Conservation (phyloP, 768 basidiomycete genomes). For the Panellus pusillus region DNA sequence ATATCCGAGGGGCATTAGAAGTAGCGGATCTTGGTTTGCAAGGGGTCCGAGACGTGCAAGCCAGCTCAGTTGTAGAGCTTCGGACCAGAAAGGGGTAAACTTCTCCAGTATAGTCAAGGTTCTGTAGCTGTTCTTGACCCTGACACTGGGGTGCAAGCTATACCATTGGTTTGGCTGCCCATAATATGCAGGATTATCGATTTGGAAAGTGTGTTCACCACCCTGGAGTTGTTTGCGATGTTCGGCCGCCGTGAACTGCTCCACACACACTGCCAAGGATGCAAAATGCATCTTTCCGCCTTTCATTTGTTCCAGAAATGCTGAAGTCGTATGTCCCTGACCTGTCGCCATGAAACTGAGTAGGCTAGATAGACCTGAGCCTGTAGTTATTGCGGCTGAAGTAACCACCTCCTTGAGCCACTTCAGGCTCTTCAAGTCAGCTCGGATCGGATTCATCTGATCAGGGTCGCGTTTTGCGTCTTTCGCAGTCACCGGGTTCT, state of each 20-base stretch:
- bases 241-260: no score
- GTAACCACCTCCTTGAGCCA: not conserved
- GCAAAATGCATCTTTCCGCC: no score
- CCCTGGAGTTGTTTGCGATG: no score
- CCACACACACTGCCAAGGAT: no score
- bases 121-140: no score
- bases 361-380: not conserved
- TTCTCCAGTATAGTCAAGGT: not conserved
- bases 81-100: not conserved
- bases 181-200: no score
- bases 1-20: not conserved
- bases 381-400: not conserved
- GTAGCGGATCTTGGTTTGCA: not conserved
- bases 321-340: not conserved
- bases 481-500: not conserved
- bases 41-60: not conserved
- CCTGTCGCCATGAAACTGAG: conserved; percentile 7
- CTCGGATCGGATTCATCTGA: conserved; percentile 9
- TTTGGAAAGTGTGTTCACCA: no score
- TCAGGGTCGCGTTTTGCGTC: not conserved
- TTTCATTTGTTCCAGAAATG: not conserved
- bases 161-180: no score
- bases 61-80: not conserved
- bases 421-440: not conserved
- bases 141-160: no score